A percentile compares a stretch with the other conserved stretches of the same genome.
Evolutionary conservation across 2,329 filamentous ascomycete species (phyloP).

Genomic region (Xenoacremonium recifei): DNA sequence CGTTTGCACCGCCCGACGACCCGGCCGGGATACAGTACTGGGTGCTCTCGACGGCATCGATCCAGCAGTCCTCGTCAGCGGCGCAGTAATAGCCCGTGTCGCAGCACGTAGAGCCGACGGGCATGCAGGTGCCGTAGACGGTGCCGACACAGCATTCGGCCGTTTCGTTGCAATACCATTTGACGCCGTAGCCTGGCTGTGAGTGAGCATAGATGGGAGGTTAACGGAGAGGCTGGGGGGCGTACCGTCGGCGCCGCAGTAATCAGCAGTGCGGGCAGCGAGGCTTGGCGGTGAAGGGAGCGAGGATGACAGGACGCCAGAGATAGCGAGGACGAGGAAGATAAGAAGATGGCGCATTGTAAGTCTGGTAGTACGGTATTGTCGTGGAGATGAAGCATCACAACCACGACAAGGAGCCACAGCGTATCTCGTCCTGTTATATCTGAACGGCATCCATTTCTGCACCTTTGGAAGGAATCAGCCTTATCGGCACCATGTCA

Average conservation of each 20-base stretch:
- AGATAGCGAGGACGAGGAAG: slow-evolving; percentile 5
- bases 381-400: no score
- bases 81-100: slow-evolving; percentile 16
- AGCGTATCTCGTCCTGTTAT: no score
- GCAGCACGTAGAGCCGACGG: slow-evolving; percentile 15
- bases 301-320: no score
- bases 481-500: no score
- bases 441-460: no score
- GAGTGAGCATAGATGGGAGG: neutral
- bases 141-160: slow-evolving; percentile 15
- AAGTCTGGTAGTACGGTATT: no score
- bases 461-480: no score
- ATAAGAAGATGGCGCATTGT: no score
- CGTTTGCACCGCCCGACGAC: neutral
- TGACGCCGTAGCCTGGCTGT: slow-evolving; percentile 6
- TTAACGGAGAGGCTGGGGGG: no score
- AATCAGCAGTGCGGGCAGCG: no score
- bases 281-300: no score
- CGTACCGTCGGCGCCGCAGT: slow-evolving; percentile 11
- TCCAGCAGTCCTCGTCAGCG: slow-evolving; percentile 11
- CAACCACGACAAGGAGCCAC: no score
- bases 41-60: neutral
- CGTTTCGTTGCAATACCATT: slow-evolving; percentile 10
- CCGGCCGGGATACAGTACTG: slow-evolving; percentile 8
- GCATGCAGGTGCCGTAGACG: slow-evolving; percentile 16